Base-by-base conservation (phyloP, 257 asterid genomes). In the Jacaranda mimosifolia region DNA sequence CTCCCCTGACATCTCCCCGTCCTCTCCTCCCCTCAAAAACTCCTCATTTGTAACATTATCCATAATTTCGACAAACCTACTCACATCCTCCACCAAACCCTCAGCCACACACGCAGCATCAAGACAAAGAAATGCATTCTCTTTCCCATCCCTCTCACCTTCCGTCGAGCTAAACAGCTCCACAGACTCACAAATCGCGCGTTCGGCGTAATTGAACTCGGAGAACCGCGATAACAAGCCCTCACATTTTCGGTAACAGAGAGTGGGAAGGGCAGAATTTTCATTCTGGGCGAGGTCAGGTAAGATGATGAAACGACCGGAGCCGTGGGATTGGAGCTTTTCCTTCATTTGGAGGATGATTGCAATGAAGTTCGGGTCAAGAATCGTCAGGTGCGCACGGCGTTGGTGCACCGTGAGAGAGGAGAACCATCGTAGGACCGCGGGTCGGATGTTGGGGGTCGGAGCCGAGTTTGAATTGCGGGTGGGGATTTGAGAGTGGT, bases 341-440 rank as follows among this genome's bases (percentile, higher is more conserved):
- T 73, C 83, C 68, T 84, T 83, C 98, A 95, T 95, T 76, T 90
- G 93, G 15, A 89, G 73, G 62, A 95, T 84, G 74, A 88, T 75
- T 63, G 88, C 77, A 18, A 89, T 77, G 85, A 91, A 89, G 76
- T 80, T 82, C 4, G 86, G 74, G 77, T 90, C 91, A 13, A 90
- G 81, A 14, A 68, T 71, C 5, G 98, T 91, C 5, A 95, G 88
- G 70, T 91, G 91, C 36, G 99, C 94, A 69, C 87, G 97, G 76
- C 99, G 96, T 43, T 95, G 98, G 84, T 87, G 85, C 56, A 89
- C 83, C 19, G 97, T 51, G 45, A 95, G 95, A 9, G 97, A 85
- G 6, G 92, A 81, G 86, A 95, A 95, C 98, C 99, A 95, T 79
- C 94, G 90, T 84, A 95, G 84, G 18, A 90, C 58, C n/a, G 94